Conservation (phyloP, 1,284 basidiomycete species). For the Rhizoctonia solani region DNA sequence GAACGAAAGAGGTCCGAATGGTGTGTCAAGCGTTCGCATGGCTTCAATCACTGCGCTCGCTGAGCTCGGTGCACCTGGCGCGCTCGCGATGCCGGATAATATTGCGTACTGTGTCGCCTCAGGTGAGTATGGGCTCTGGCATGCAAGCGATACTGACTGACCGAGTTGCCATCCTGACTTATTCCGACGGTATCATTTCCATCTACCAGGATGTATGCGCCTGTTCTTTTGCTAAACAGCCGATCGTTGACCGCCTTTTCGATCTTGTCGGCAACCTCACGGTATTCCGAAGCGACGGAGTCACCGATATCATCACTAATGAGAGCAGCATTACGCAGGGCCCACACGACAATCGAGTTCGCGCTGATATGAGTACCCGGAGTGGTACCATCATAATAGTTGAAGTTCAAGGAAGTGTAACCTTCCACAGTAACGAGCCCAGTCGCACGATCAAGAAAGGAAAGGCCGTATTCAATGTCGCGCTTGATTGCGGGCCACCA, state of each 20-base stretch:
- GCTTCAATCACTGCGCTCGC: neutral
- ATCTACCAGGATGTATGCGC: neutral
- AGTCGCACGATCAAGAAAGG: neutral
- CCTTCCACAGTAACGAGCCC: neutral
- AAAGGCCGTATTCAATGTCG: neutral
- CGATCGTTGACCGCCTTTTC: neutral
- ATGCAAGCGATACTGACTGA: neutral
- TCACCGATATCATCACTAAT: neutral
- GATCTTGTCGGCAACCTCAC: neutral
- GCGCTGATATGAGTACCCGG: neutral
- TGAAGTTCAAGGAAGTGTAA: neutral
- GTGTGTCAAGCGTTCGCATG: neutral
- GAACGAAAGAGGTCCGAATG: neutral
- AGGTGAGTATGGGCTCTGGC: neutral
- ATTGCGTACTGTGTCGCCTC: neutral
- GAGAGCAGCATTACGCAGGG: neutral
- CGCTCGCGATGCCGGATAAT: neutral
- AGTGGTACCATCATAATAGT: neutral
- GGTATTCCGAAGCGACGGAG: neutral
- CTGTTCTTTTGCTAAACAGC: neutral
- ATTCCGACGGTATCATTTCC: neutral
- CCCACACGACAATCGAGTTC: neutral
- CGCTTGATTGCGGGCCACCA: conserved; percentile 1
- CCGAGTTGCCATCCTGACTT: neutral
- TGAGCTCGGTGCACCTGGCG: neutral